These are phyloP conservation scores for Pleoardoris graminearum DNA, from an alignment of 2,329 filamentous ascomycete species.

Conservation along the genomic window DNA sequence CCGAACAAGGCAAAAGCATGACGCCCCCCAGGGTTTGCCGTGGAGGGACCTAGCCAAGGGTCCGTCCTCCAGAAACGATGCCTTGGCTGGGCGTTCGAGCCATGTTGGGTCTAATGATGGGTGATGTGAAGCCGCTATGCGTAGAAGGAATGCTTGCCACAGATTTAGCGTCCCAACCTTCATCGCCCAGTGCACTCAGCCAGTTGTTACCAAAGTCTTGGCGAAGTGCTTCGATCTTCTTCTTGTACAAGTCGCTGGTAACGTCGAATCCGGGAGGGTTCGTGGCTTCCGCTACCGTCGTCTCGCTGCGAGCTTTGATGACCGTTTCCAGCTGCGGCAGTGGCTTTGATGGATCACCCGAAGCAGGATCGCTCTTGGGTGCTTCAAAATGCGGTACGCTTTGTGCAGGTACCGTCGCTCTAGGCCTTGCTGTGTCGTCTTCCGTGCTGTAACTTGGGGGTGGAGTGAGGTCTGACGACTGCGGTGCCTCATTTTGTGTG, in stretches of 20 bases:
- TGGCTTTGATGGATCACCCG: slow-evolving; percentile 39
- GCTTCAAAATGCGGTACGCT: slow-evolving; percentile 35
- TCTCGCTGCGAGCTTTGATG: slow-evolving; percentile 21
- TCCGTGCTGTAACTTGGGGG: slow-evolving; percentile 15
- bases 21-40: neutral
- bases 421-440: slow-evolving; percentile 14
- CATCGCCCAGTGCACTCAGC: slow-evolving; percentile 82
- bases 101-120: slow-evolving; percentile 36
- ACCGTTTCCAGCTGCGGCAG: slow-evolving; percentile 40
- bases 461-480: slow-evolving; percentile 9
- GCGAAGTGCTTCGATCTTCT: slow-evolving; percentile 83
- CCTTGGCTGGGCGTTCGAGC: slow-evolving; percentile 44
- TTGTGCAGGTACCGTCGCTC: slow-evolving; percentile 14
- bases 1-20: slow-evolving; percentile 3
- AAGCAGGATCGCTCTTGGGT: slow-evolving; percentile 19
- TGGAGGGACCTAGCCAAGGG: slow-evolving; percentile 36
- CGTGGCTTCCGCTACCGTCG: slow-evolving; percentile 15
- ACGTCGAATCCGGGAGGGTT: slow-evolving; percentile 61
- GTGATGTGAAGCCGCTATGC: slow-evolving; percentile 34
- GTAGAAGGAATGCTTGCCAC: slow-evolving; percentile 39
- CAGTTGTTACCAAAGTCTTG: slow-evolving; percentile 86
- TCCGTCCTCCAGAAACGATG: slow-evolving; percentile 46
- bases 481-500: slow-evolving; percentile 48
- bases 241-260: slow-evolving; percentile 77
- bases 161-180: slow-evolving; percentile 56